Conservation (phyloP, 2,329 filamentous ascomycete genomes). For the Scedosporium boydii region DNA sequence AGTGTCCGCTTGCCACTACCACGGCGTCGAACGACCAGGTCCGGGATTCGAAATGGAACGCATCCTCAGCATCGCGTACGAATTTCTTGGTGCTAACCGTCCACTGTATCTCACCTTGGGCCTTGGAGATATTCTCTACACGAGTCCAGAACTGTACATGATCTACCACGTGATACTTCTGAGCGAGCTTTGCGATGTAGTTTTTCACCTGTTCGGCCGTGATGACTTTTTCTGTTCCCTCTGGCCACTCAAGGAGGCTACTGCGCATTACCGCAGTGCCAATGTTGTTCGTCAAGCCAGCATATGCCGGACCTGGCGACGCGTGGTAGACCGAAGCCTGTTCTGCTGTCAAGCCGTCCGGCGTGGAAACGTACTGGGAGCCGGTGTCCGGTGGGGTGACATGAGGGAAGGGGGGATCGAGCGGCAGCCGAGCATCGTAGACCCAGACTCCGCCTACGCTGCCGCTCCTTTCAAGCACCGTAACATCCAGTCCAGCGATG, state of each 20-base stretch:
- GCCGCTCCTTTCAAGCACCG: constrained; percentile 26
- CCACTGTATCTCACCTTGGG: constrained; percentile 3
- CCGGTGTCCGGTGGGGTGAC: constrained; percentile 18
- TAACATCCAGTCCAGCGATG: constrained; percentile 23
- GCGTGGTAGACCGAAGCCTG: constrained; percentile 6
- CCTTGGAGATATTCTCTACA: constrained; percentile 43
- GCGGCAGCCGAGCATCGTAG: constrained; percentile 20
- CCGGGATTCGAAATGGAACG: constrained; percentile 18
- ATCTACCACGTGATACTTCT: constrained; percentile 21
- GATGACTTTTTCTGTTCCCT: constrained; percentile 49
- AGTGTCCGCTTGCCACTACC: constrained; percentile 59
- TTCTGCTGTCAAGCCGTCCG: neutral
- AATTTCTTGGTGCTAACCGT: constrained; percentile 21
- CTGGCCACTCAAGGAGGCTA: constrained; percentile 41
- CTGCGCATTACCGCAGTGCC: constrained; percentile 46
- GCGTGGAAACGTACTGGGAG: constrained; percentile 9
- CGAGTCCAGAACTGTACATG: constrained; percentile 43
- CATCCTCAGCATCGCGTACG: constrained; percentile 19
- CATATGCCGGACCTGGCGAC: constrained; percentile 38
- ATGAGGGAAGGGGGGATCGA: constrained; percentile 23
- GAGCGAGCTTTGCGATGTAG: constrained; percentile 52
- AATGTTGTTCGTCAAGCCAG: constrained; percentile 62
- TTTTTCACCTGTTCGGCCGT: constrained; percentile 44
- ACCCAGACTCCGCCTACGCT: constrained; percentile 28
- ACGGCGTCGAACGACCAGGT: constrained; percentile 49